A percentile compares a stretch with the other conserved stretches of the same genome.
Conservation (phyloP, 2,329 filamentous ascomycete genomes). For the Tolypocladium ovalisporum region DNA sequence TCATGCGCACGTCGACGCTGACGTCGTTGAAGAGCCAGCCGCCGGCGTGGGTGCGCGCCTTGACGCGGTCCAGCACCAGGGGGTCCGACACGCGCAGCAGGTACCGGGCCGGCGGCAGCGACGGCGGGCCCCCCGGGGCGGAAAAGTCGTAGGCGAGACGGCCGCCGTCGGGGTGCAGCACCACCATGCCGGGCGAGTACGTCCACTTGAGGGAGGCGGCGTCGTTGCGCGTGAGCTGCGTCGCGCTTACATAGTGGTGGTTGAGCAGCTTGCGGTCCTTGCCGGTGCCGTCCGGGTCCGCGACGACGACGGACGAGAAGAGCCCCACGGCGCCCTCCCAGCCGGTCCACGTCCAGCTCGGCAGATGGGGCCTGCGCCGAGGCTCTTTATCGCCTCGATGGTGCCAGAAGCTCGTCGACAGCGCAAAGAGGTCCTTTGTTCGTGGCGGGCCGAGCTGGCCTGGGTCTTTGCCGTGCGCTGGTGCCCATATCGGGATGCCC, state of each 20-base stretch:
- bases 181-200: slow-evolving; percentile 20
- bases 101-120: slow-evolving; percentile 15
- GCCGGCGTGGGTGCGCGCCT: slow-evolving; percentile 17
- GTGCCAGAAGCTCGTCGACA: slow-evolving; percentile 26
- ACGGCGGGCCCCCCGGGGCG: slow-evolving; percentile 8
- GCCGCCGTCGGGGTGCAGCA: slow-evolving; percentile 16
- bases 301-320: slow-evolving; percentile 20
- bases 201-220: slow-evolving; percentile 18
- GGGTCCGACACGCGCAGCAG: slow-evolving; percentile 20
- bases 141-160: slow-evolving; percentile 21
- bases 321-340: slow-evolving; percentile 23
- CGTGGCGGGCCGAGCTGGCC: slow-evolving; percentile 11
- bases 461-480: slow-evolving; percentile 6
- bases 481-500: slow-evolving; percentile 21
- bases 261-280: slow-evolving; percentile 19
- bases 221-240: slow-evolving; percentile 22
- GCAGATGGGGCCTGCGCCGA: slow-evolving; percentile 17
- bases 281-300: slow-evolving; percentile 16
- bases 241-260: slow-evolving; percentile 23
- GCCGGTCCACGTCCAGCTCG: slow-evolving; percentile 26
- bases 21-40: slow-evolving; percentile 25
- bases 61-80: slow-evolving; percentile 21
- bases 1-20: slow-evolving; percentile 21
- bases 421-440: slow-evolving; percentile 20
- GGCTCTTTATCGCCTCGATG: slow-evolving; percentile 15